These are phyloP conservation scores for Hemisphaericaspora lyxosophila DNA, from an alignment of 1,139 yeast genomes.

Conservation along the genomic window DNA sequence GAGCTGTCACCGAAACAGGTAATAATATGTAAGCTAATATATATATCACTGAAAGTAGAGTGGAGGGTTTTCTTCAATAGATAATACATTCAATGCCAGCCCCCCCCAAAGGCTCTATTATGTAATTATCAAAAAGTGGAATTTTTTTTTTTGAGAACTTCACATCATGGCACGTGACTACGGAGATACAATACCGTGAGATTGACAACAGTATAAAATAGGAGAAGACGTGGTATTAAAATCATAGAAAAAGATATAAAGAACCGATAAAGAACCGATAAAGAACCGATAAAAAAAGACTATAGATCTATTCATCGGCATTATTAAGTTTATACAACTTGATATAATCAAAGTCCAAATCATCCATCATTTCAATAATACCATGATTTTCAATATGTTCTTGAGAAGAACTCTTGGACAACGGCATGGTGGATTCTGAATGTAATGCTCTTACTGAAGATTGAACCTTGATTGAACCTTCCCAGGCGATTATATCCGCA, in stretches of 20 bases:
- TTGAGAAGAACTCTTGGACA: constrained; percentile 8
- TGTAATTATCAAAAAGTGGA: too few relatives aligned
- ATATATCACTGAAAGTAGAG: too few relatives aligned
- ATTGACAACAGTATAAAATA: not conserved
- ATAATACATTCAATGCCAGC: too few relatives aligned
- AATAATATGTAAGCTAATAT: too few relatives aligned
- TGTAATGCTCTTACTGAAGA: constrained; percentile 76
- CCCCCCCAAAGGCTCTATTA: too few relatives aligned
- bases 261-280: too few relatives aligned
- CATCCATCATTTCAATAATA: constrained; percentile 58
- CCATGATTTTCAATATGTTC: constrained; percentile 47
- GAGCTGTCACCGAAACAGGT: too few relatives aligned
- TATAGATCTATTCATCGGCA: constrained; percentile 41
- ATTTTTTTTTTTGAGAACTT: too few relatives aligned
- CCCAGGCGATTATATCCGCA: constrained; percentile 64
- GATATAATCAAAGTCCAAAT: constrained; percentile 46
- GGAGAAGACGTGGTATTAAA: not conserved
- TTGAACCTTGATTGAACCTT: constrained; percentile 75
- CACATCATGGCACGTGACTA: constrained; percentile 16
- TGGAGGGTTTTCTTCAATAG: too few relatives aligned
- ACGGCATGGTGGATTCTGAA: constrained; percentile 39
- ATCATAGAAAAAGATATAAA: not conserved
- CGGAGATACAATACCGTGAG: not conserved
- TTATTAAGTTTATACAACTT: constrained; percentile 46
- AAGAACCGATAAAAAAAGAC: too few relatives aligned